Conservation (phyloP, 2,329 filamentous ascomycete genomes). For the Coniochaeta ligniaria region DNA sequence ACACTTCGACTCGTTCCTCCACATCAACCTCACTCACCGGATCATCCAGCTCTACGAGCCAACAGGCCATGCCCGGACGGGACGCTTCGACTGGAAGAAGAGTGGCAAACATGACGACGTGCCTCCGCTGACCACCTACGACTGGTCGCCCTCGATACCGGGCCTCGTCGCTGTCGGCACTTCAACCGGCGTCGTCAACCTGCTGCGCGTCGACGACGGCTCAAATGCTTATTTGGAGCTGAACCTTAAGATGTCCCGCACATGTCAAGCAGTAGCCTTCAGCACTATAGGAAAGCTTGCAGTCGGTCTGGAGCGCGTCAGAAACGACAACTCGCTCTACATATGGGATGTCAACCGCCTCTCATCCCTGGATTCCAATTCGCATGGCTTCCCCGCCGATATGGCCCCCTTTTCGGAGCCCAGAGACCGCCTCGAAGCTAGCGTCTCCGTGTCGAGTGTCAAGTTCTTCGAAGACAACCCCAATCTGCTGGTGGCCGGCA, state of each 20-base stretch:
- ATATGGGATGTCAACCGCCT: slow-evolving; percentile 71
- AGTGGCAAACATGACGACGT: slow-evolving; percentile 55
- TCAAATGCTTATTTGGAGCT: slow-evolving; percentile 60
- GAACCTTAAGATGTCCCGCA: slow-evolving; percentile 66
- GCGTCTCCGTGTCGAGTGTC: slow-evolving; percentile 73
- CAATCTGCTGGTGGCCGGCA: slow-evolving; percentile 66
- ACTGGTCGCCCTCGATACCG: slow-evolving; percentile 56
- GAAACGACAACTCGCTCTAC: slow-evolving; percentile 75
- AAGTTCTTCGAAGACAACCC: slow-evolving; percentile 76
- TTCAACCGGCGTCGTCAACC: slow-evolving; percentile 65
- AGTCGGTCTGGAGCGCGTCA: slow-evolving; percentile 71
- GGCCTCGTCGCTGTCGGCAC: slow-evolving; percentile 70
- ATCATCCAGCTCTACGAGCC: slow-evolving; percentile 58
- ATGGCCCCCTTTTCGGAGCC: slow-evolving; percentile 47
- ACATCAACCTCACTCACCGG: slow-evolving; percentile 57
- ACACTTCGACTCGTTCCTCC: slow-evolving; percentile 52
- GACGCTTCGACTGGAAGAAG: slow-evolving; percentile 50
- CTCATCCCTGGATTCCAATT: slow-evolving; percentile 35
- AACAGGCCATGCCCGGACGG: slow-evolving; percentile 48
- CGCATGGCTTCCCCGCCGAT: slow-evolving; percentile 41
- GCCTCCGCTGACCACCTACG: slow-evolving; percentile 56
- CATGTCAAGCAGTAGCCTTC: slow-evolving; percentile 77
- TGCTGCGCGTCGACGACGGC: slow-evolving; percentile 66
- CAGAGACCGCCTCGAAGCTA: slow-evolving; percentile 51
- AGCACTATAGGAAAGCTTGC: slow-evolving; percentile 65